Evolutionary conservation across 2,329 filamentous ascomycete species (phyloP), one percentile per base, ranked within the genome.

Genomic region (Monosporascus sp.): DNA sequence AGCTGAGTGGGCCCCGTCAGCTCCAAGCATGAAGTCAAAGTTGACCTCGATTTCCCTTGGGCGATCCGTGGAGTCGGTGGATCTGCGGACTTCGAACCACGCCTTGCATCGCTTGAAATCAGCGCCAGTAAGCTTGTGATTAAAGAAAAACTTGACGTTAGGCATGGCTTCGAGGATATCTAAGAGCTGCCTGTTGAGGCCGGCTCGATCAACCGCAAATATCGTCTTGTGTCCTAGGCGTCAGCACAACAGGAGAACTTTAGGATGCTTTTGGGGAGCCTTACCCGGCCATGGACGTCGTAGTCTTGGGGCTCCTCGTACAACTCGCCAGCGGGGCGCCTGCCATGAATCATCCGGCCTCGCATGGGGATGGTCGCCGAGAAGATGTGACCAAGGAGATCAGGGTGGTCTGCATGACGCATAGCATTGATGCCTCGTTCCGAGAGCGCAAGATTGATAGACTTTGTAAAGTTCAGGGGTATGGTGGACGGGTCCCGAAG

Each of bases 391-490:
- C 92, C 79, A 35, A 96, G 75, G 37, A 97, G 79, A 3, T 78
- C 79, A 3, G 82, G 73, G 35, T 85, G 80, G 26, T 84, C 82
- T 1, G 89, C 84, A 62, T 88, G 77, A 50, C 82, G 81, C 72
- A 99, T 86, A 22, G 93, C 89, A 69, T 94, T 89, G 69, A 97
- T 92, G 35, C 94, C 94, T 54, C 94, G 85, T 69, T 97, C 92
- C 0, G 94, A 97, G 1, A 99, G 78, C 22, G 94, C 93, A 52
- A 99, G 75, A 67, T 99, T 99, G 76, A 99, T 99, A n/a, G 94
- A 97, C 70, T 91, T 96, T 56, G 92, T 96, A 68, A 97, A 97
- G 72, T 97, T 97, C 56, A 97, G 78, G 3, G 93, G 92, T 31
- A 86, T 85, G 1, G 89, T 96, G 2, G 84, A 81, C 2, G 88